Percentiles rank a stretch among this genome's conserved stretches.
These are phyloP conservation scores for Blastocystis sp. DNA, from an alignment of 352 stramenopile species.

Conservation along the genomic window DNA sequence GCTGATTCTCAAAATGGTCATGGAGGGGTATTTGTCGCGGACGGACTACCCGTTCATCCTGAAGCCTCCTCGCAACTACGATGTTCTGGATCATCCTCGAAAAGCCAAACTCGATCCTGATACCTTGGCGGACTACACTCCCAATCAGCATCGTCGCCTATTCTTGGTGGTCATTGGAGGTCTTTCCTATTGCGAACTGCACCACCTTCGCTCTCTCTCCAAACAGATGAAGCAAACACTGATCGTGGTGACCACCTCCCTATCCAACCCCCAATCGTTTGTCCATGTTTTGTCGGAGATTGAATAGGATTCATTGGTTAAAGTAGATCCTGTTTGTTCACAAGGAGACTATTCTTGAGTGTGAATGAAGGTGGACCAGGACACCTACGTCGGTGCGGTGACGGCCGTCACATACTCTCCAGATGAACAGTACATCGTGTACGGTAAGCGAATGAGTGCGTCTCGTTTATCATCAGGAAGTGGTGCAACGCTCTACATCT, in stretches of 20 bases:
- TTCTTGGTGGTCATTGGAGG: conserved; percentile 39
- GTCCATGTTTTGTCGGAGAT: conserved; percentile 19
- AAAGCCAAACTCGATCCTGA: background rate
- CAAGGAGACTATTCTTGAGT: background rate
- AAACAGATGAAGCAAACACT: conserved; percentile 26
- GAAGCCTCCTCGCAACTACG: conserved; percentile 9
- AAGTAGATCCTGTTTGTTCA: background rate
- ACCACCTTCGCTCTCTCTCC: conserved; percentile 28
- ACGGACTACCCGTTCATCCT: conserved; percentile 24
- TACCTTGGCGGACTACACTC: conserved; percentile 1
- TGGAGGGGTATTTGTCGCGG: conserved; percentile 20
- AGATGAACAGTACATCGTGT: conserved; percentile 45
- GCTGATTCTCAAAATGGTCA: conserved; percentile 9
- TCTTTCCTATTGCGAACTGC: conserved; percentile 24
- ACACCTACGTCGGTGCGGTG: conserved; percentile 38
- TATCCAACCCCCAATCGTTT: conserved; percentile 42
- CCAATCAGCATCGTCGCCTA: background rate
- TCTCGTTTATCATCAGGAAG: background rate
- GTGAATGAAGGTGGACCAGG: conserved; percentile 25
- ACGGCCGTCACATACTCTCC: conserved; percentile 48
- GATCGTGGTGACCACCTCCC: conserved; percentile 7
- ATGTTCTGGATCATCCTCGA: background rate
- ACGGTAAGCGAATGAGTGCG: background rate
- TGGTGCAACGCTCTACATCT: conserved; percentile 38
- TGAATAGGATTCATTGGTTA: background rate